Percentiles rank a stretch among this genome's conserved stretches.
phyloP scores from a whole-genome alignment of 139 green algal genomes.

The Micractinium sp. region DNA sequence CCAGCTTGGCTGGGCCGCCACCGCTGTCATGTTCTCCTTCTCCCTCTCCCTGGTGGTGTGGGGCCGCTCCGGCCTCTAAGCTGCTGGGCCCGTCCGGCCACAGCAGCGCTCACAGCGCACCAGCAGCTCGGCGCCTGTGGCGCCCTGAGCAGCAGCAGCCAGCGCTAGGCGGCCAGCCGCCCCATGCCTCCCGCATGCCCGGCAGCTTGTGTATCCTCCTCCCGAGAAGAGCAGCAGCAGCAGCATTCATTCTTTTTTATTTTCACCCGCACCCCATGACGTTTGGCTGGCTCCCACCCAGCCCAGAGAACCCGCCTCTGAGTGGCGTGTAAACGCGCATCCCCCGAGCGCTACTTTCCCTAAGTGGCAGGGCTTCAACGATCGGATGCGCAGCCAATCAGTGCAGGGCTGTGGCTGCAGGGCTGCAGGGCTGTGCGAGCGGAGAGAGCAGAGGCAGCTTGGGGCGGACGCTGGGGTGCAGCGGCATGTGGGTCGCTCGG shows the following conservation, averaged over 20 bases:
- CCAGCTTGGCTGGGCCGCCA: slow-evolving; percentile 85
- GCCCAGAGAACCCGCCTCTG: not conserved
- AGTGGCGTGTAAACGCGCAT: slow-evolving; percentile 2
- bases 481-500: too few relatives aligned
- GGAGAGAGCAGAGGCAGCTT: too few relatives aligned
- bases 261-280: not conserved
- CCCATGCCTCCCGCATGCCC: not conserved
- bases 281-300: not conserved
- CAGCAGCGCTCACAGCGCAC: not conserved
- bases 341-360: too few relatives aligned
- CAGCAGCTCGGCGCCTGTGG: not conserved
- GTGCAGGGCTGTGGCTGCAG: too few relatives aligned
- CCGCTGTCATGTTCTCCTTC: slow-evolving; percentile 91
- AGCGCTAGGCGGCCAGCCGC: not conserved
- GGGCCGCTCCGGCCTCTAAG: slow-evolving; percentile 87
- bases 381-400: too few relatives aligned
- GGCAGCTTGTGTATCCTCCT: slow-evolving; percentile 2
- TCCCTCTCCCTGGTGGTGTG: slow-evolving; percentile 90
- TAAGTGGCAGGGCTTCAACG: too few relatives aligned
- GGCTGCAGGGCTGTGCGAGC: too few relatives aligned
- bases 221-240: slow-evolving; percentile 10
- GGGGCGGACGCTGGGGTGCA: too few relatives aligned
- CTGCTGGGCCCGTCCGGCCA: not conserved
- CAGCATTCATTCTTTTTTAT: not conserved
- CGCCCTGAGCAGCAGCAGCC: not conserved